Percentiles rank a stretch among this genome's conserved stretches.
Conservation (phyloP, 2,329 filamentous ascomycete species). For the Verticillium zaregamsianum region DNA sequence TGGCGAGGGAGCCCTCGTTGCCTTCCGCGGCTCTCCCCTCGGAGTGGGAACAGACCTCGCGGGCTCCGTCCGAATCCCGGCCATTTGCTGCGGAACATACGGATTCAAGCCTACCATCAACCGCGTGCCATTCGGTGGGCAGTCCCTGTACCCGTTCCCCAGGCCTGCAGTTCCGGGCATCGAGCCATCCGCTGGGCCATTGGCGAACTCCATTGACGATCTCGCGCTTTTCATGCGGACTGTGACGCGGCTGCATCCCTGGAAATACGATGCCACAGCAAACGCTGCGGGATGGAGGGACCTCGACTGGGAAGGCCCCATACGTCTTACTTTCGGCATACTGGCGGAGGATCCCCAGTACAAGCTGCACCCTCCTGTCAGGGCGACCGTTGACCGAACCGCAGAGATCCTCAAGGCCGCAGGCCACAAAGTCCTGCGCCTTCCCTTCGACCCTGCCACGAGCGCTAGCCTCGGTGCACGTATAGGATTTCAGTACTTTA, state of each 20-base stretch:
- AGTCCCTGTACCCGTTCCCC: slow-evolving; percentile 7
- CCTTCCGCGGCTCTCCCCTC: slow-evolving; percentile 35
- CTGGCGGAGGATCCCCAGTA: slow-evolving; percentile 40
- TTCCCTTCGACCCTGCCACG: slow-evolving; percentile 24
- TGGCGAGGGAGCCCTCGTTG: slow-evolving; percentile 42
- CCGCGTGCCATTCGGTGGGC: slow-evolving; percentile 18
- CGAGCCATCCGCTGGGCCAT: slow-evolving; percentile 34
- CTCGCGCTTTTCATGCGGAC: slow-evolving; percentile 34
- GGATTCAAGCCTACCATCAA: slow-evolving; percentile 34
- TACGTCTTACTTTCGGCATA: slow-evolving; percentile 41
- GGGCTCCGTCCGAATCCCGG: slow-evolving; percentile 37
- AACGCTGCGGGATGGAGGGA: slow-evolving; percentile 41
- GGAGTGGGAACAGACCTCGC: slow-evolving; percentile 39
- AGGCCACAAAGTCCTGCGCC: slow-evolving; percentile 39
- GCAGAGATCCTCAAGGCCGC: slow-evolving; percentile 29
- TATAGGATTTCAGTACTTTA: slow-evolving; percentile 36
- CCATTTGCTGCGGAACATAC: slow-evolving; percentile 38
- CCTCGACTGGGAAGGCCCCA: slow-evolving; percentile 12
- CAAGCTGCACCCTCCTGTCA: slow-evolving; percentile 47
- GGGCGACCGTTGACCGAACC: slow-evolving; percentile 36
- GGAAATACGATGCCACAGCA: slow-evolving; percentile 37
- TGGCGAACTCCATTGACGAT: slow-evolving; percentile 35
- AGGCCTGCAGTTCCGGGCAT: slow-evolving; percentile 19
- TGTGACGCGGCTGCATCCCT: slow-evolving; percentile 34
- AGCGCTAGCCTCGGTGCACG: slow-evolving; percentile 22